Percentiles rank a stretch among this genome's conserved stretches.
These are phyloP conservation scores for Letharia lupina DNA, from an alignment of 495 filamentous ascomycete species.

Conservation along the genomic window DNA sequence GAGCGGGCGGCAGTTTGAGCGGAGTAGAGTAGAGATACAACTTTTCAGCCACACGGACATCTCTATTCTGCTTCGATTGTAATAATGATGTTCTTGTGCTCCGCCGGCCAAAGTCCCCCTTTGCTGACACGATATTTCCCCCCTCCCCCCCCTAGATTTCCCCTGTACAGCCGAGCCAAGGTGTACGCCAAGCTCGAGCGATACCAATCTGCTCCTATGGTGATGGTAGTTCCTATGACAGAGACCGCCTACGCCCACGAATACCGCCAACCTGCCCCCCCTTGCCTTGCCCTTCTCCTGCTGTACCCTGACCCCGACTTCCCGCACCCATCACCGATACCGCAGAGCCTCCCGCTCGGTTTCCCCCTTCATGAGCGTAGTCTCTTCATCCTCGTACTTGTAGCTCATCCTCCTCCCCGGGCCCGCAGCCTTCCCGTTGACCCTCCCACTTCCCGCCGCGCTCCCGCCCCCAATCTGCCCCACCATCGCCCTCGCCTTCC, in stretches of 20 bases:
- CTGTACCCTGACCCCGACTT: conserved; percentile 17
- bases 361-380: conserved; percentile 38
- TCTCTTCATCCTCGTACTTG: conserved; percentile 53
- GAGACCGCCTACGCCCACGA: neutral
- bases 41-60: conserved; percentile 1
- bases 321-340: conserved; percentile 11
- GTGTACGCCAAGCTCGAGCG: neutral
- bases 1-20: neutral
- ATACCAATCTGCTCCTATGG: neutral
- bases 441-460: conserved; percentile 38
- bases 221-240: neutral
- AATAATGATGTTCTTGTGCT: neutral
- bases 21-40: no score
- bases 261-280: neutral
- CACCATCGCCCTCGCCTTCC: conserved; percentile 40
- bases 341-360: conserved; percentile 37
- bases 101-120: no score
- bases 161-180: neutral
- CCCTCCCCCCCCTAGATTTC: no score
- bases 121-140: no score
- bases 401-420: conserved; percentile 43
- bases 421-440: conserved; percentile 29
- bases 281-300: neutral
- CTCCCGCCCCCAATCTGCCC: conserved; percentile 28
- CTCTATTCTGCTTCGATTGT: neutral